phyloP scores from a whole-genome alignment of 1,139 yeast genomes.

The Geotrichum phurueaensis region DNA sequence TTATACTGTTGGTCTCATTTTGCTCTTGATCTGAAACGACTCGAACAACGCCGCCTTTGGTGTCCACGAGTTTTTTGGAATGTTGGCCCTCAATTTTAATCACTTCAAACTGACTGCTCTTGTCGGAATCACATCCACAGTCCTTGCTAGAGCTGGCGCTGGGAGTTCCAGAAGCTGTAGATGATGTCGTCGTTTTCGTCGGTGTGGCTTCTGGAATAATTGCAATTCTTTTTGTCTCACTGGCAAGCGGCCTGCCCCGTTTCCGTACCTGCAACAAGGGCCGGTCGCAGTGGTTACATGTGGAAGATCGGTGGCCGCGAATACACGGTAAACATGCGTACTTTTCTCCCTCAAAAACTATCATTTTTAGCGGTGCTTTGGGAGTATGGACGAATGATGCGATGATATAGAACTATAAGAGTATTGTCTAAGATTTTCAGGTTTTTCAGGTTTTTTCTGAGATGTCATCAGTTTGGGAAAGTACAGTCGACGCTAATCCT shows the following conservation, averaged over 20 bases:
- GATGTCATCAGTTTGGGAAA: neutral
- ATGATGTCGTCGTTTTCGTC: neutral
- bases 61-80: slow-evolving; percentile 26
- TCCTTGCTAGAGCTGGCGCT: neutral
- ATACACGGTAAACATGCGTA: slow-evolving; percentile 80
- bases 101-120: slow-evolving; percentile 14
- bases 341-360: slow-evolving; percentile 74
- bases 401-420: neutral
- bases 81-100: slow-evolving; percentile 25
- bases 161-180: neutral
- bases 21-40: slow-evolving; percentile 18
- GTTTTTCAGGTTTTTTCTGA: neutral
- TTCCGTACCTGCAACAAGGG: slow-evolving; percentile 82
- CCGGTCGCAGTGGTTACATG: slow-evolving; percentile 74
- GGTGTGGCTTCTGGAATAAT: slow-evolving; percentile 26
- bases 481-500: neutral
- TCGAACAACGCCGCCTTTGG: slow-evolving; percentile 25
- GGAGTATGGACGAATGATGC: neutral
- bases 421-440: neutral
- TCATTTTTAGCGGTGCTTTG: slow-evolving; percentile 45
- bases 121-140: slow-evolving; percentile 3
- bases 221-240: slow-evolving; percentile 27
- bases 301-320: slow-evolving; percentile 85
- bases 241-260: slow-evolving; percentile 64
- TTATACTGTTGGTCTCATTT: neutral